Evolutionary conservation across 2,329 filamentous ascomycete genomes (phyloP).

Genomic region (Drechslerella coelobrocha): DNA sequence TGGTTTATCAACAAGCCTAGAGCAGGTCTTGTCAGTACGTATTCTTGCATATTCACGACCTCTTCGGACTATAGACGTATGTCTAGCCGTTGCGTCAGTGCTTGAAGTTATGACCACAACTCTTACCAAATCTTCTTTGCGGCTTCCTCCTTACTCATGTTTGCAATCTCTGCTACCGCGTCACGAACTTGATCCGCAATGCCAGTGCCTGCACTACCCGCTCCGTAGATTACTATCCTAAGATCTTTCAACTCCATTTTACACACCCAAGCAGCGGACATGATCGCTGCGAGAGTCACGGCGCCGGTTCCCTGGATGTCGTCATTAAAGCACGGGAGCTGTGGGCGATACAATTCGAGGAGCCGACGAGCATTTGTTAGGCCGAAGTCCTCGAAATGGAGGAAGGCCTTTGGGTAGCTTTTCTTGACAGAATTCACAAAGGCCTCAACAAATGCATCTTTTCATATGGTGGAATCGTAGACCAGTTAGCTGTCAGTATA

Average conservation of each 20-base stretch:
- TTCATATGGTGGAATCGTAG: not conserved
- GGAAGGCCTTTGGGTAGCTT: slow-evolving; percentile 78
- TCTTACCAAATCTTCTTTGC: slow-evolving; percentile 79
- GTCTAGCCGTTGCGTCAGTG: not conserved
- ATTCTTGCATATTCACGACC: not conserved
- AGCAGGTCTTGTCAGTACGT: not conserved
- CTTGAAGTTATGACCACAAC: slow-evolving; percentile 37
- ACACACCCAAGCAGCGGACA: slow-evolving; percentile 75
- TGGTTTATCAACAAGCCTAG: slow-evolving; percentile 79
- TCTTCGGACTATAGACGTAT: not conserved
- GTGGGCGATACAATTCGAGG: slow-evolving; percentile 74
- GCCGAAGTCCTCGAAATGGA: slow-evolving; percentile 91
- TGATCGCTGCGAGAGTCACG: slow-evolving; percentile 81
- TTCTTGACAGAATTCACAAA: slow-evolving; percentile 74
- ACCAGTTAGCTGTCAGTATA: not conserved
- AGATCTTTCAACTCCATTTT: slow-evolving; percentile 71
- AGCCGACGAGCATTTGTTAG: slow-evolving; percentile 76
- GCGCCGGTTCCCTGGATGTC: slow-evolving; percentile 89
- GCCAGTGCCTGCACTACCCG: slow-evolving; percentile 69
- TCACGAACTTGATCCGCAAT: slow-evolving; percentile 86
- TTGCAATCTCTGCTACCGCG: slow-evolving; percentile 73
- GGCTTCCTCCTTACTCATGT: slow-evolving; percentile 75
- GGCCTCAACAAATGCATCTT: slow-evolving; percentile 73
- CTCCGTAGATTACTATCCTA: slow-evolving; percentile 77
- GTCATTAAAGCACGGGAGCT: slow-evolving; percentile 87